A percentile compares a stretch with the other conserved stretches of the same genome.
phyloP scores from a whole-genome alignment of 305 asterid species.

The Rubia balearica region DNA sequence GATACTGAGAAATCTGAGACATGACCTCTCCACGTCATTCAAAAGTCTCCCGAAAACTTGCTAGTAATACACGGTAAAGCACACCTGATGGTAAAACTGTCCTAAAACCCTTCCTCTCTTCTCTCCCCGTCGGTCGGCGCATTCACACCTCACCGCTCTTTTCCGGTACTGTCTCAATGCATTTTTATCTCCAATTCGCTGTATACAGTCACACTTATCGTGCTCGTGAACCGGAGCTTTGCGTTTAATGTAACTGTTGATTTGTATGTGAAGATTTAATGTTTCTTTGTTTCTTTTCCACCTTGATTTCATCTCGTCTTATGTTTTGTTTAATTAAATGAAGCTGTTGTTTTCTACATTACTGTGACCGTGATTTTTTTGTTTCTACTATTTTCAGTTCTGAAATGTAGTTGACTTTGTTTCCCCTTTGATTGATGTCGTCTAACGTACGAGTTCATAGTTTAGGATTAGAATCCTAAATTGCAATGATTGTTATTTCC shows the following conservation, averaged over 20 bases:
- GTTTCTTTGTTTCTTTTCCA: not conserved
- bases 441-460: not conserved
- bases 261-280: not conserved
- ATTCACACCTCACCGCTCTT: slow-evolving; percentile 2
- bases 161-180: not conserved
- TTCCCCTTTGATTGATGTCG: not conserved
- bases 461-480: not conserved
- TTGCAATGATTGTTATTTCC: too few species aligned
- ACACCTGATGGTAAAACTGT: not conserved
- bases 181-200: not conserved
- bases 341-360: not conserved
- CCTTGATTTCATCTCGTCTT: not conserved
- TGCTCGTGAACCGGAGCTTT: not conserved
- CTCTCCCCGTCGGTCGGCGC: slow-evolving; percentile 7
- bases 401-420: not conserved
- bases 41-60: not conserved
- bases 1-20: not conserved
- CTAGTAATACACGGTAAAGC: not conserved
- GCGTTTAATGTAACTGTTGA: not conserved
- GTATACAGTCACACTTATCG: not conserved
- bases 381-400: too few species aligned
- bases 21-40: not conserved
- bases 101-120: not conserved
- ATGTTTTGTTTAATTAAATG: not conserved
- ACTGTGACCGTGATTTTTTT: not conserved